These are phyloP conservation scores for Metschnikowia continentalis DNA, from an alignment of 805 yeast species.

Conservation along the genomic window DNA sequence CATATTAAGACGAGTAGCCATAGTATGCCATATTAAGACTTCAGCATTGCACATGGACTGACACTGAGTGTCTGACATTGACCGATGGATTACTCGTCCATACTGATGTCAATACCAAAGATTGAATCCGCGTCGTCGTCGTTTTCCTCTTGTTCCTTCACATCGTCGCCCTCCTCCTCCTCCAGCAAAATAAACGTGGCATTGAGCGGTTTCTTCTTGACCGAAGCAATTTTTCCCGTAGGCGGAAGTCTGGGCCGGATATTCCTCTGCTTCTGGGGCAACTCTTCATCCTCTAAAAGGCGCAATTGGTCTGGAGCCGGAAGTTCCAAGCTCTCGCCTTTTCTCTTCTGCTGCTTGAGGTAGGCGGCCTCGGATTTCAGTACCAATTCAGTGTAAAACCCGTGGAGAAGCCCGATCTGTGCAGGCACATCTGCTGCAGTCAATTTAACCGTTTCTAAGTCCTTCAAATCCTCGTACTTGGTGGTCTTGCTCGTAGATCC, in stretches of 20 bases:
- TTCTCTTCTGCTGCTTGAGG: slow-evolving; percentile 38
- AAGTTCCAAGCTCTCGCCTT: slow-evolving; percentile 36
- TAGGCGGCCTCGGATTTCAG: slow-evolving; percentile 43
- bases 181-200: slow-evolving; percentile 29
- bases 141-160: neutral
- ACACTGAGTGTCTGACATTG: too few species aligned
- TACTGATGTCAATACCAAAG: slow-evolving; percentile 3
- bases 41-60: too few species aligned
- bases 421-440: slow-evolving; percentile 46
- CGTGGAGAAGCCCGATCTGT: slow-evolving; percentile 56
- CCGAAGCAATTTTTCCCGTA: slow-evolving; percentile 72
- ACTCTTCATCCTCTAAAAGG: slow-evolving; percentile 74
- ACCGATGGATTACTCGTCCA: neutral
- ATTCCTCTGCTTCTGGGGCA: slow-evolving; percentile 74
- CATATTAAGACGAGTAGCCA: too few species aligned
- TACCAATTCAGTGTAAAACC: slow-evolving; percentile 43
- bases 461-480: slow-evolving; percentile 64
- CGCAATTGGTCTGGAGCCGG: slow-evolving; percentile 35
- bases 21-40: too few species aligned
- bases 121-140: slow-evolving; percentile 1
- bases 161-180: slow-evolving; percentile 4
- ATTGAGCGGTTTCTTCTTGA: slow-evolving; percentile 51
- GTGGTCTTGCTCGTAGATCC: slow-evolving; percentile 46
- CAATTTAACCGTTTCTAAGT: slow-evolving; percentile 49
- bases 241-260: slow-evolving; percentile 83